Percentiles rank a stretch among this genome's conserved stretches.
Evolutionary conservation across 2,329 filamentous ascomycete species (phyloP).

Genomic region (Penicillium thymicola): DNA sequence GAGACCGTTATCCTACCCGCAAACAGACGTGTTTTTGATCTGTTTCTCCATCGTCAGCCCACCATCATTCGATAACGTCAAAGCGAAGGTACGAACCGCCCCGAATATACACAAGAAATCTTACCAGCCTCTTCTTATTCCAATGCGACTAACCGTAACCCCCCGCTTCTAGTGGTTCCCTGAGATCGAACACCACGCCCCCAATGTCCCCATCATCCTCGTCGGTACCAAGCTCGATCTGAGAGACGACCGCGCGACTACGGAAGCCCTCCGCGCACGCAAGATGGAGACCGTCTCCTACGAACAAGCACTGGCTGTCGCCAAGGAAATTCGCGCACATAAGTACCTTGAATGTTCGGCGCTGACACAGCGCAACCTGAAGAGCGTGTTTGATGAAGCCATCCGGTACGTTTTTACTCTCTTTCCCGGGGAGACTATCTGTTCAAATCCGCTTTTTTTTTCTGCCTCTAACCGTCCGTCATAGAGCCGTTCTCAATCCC

Average conservation of each 20-base stretch:
- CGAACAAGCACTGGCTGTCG: slow-evolving; percentile 81
- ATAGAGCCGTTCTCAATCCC: slow-evolving; percentile 49
- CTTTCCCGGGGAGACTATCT: neutral
- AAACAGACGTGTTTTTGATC: slow-evolving; percentile 97
- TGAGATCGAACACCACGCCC: slow-evolving; percentile 95
- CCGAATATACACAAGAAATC: neutral
- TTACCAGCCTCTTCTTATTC: neutral
- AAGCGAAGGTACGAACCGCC: slow-evolving; percentile 71
- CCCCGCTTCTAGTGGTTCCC: slow-evolving; percentile 73
- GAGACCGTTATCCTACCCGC: slow-evolving; percentile 91
- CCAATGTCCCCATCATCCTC: slow-evolving; percentile 91
- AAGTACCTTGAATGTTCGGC: slow-evolving; percentile 99
- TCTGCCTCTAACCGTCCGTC: neutral
- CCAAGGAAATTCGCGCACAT: slow-evolving; percentile 91
- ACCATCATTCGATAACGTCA: slow-evolving; percentile 97
- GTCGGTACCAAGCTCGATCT: slow-evolving; percentile 97
- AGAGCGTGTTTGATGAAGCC: slow-evolving; percentile 98
- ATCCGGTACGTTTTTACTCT: slow-evolving; percentile 68
- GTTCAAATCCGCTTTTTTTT: neutral
- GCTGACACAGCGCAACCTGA: slow-evolving; percentile 91
- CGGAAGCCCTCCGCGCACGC: slow-evolving; percentile 80
- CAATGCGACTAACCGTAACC: slow-evolving; percentile 7
- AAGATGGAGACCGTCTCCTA: slow-evolving; percentile 97
- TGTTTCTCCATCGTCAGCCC: slow-evolving; percentile 98
- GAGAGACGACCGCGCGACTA: slow-evolving; percentile 79